Evolutionary conservation across 2,329 filamentous ascomycete species (phyloP), one percentile per base, ranked within the genome.

Genomic region (Paraconiothyrium brasiliense): DNA sequence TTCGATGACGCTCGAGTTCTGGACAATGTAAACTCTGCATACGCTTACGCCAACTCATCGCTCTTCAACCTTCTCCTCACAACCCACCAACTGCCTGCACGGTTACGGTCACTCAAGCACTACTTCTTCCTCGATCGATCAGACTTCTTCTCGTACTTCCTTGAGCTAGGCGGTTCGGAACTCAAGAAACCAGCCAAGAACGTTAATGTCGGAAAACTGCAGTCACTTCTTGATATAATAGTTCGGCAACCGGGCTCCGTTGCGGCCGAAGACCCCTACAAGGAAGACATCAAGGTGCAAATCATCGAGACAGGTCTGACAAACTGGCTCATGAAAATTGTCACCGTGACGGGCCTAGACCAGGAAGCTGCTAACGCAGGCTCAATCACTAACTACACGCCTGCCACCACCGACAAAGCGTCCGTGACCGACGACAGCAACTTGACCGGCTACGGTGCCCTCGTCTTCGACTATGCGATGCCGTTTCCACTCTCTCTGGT

Each of bases 51-150:
- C 57, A 99, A 99, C 79, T 91, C 94, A 60, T 97, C 94, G 8
- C 85, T 99, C 24, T 89, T 99, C 80, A 91, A 93, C 62, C 85
- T 99, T 0, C 88, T 99, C 2, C 85, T 99, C 44, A 98, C 94
- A 0, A 95, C 95, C 7, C 95, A 99, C 75, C 92, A 92, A 13
- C 86, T 99, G 5, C 94, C 94, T 0, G 91, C 92, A 32, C 88
- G 95, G 41, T 85, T 99, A 59, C 89, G 91, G 49, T 98, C 94
- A 14, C 84, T 99, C 43, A 99, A 99, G 78, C 95, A 99, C 79
- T 99, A 99, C 82, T 99, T 98, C 83, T 99, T 99, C 84, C 89
- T 99, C 64, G 94, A 98, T 71, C 91, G 94, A 9, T 97, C 95
- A 37, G 95, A 99, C 78, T 99, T 97, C 82, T 98, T 99, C 79